Evolutionary conservation across 139 green algal genomes (phyloP).

Genomic region (Picochlorum sp.): DNA sequence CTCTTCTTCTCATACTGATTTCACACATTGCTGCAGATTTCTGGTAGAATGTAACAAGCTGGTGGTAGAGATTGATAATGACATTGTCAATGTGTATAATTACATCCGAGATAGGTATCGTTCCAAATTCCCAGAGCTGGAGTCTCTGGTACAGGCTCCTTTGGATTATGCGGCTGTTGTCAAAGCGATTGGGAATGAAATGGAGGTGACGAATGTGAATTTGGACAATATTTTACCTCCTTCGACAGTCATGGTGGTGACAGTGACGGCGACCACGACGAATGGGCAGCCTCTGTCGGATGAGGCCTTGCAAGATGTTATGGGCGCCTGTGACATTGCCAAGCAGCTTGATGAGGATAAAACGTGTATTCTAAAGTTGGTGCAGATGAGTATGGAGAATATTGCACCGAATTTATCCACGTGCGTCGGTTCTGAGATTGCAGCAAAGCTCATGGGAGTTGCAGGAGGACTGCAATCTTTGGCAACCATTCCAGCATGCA

Average conservation of each 20-base stretch:
- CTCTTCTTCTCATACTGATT: neutral
- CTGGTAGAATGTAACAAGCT: conserved; percentile 94
- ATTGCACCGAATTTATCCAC: conserved; percentile 93
- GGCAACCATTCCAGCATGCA: conserved; percentile 88
- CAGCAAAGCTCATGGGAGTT: conserved; percentile 85
- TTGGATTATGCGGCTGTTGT: conserved; percentile 90
- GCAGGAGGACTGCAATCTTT: conserved; percentile 81
- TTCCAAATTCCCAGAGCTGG: conserved; percentile 87
- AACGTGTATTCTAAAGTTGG: conserved; percentile 65
- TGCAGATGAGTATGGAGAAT: conserved; percentile 75
- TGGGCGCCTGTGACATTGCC: conserved; percentile 67
- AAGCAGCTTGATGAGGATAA: conserved; percentile 83
- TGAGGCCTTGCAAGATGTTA: conserved; percentile 42
- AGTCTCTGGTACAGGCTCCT: conserved; percentile 80
- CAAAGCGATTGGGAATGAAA: conserved; percentile 69
- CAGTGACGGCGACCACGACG: conserved; percentile 93
- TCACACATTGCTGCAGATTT: conserved; percentile 38
- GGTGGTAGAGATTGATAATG: conserved; percentile 93
- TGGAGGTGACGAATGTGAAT: conserved; percentile 52
- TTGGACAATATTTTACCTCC: conserved; percentile 67
- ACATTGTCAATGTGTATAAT: conserved; percentile 80
- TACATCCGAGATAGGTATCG: conserved; percentile 56
- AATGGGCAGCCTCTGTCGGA: conserved; percentile 57
- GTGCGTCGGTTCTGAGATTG: conserved; percentile 78
- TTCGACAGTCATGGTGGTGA: conserved; percentile 94